Percentiles rank a stretch among this genome's conserved stretches.
phyloP scores from a whole-genome alignment of 176 grass and related monocot genomes.

The Typha latifolia region DNA sequence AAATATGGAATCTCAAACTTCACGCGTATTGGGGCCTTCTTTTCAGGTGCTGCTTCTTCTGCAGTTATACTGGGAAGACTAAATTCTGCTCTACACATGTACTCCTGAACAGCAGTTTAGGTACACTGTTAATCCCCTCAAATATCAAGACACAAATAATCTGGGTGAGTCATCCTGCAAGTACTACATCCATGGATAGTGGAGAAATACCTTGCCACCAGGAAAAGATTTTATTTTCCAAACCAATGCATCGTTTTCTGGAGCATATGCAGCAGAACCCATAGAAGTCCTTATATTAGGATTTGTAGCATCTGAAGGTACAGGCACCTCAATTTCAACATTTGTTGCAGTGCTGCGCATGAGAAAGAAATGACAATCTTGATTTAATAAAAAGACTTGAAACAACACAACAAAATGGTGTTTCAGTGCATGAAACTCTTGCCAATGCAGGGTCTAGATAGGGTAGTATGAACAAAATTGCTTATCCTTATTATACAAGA shows the following conservation, averaged over 20 bases:
- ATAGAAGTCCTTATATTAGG: conserved; percentile 95
- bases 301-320: conserved; percentile 91
- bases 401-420: too few species aligned
- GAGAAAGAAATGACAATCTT: neutral
- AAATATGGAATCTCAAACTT: conserved; percentile 99
- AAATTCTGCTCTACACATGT: conserved; percentile 97
- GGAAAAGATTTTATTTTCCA: conserved; percentile 99
- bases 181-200: neutral
- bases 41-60: conserved; percentile 79
- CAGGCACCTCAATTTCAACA: conserved; percentile 99
- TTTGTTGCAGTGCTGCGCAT: conserved; percentile 83
- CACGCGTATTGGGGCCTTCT: conserved; percentile 93
- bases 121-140: neutral
- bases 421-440: too few species aligned
- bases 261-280: conserved; percentile 96
- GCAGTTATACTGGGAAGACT: conserved; percentile 98
- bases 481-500: too few species aligned
- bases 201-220: conserved; percentile 77
- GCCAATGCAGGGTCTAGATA: too few species aligned
- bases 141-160: conserved; percentile 7
- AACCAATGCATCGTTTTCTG: conserved; percentile 94
- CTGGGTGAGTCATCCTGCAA: neutral
- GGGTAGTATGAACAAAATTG: too few species aligned
- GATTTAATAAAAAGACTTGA: too few species aligned
- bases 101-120: conserved; percentile 46